Conservation (phyloP, 306 rosid genomes). For the Cucumis melo region DNA sequence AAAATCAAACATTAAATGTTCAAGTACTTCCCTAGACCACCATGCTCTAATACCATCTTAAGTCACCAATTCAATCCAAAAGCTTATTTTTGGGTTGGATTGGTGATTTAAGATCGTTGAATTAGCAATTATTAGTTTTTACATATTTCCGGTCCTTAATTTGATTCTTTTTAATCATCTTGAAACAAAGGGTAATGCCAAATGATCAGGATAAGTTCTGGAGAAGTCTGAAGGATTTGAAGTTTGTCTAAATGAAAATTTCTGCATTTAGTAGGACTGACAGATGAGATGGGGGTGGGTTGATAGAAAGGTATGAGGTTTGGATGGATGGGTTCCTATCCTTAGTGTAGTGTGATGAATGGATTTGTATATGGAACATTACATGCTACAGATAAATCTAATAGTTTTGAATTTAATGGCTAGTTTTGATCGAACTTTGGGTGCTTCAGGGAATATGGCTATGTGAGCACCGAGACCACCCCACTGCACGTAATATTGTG, state of each 20-base stretch:
- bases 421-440: background rate
- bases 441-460: conserved; percentile 80
- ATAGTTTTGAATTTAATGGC: background rate
- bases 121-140: background rate
- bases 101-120: background rate
- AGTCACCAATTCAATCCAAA: too few relatives aligned
- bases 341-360: background rate
- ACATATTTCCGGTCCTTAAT: background rate
- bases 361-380: background rate
- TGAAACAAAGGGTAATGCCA: background rate
- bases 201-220: background rate
- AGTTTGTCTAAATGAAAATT: background rate
- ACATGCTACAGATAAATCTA: background rate
- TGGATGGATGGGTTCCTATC: background rate
- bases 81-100: too few relatives aligned
- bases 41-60: too few relatives aligned
- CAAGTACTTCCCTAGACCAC: too few relatives aligned
- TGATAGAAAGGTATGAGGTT: background rate
- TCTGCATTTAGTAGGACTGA: background rate
- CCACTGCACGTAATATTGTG: conserved; percentile 53
- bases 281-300: background rate
- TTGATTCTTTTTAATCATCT: background rate
- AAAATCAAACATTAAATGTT: too few relatives aligned
- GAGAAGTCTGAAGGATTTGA: background rate
- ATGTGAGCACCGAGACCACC: conserved; percentile 69